These are phyloP conservation scores for Scedosporium aurantiacum DNA, from an alignment of 2,329 filamentous ascomycete genomes.

Conservation along the genomic window DNA sequence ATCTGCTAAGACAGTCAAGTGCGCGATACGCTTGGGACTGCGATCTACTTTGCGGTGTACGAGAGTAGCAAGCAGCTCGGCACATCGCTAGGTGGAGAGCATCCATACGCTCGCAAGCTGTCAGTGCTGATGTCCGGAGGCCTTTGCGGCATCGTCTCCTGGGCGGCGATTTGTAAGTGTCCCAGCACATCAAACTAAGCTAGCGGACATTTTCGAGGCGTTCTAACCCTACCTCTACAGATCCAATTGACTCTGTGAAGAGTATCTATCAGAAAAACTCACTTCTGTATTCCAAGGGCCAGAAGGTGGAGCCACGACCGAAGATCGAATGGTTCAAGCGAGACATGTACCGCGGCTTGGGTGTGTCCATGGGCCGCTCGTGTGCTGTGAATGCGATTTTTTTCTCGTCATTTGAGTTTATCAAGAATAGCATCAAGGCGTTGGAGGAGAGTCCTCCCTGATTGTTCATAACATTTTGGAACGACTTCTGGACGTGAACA, in stretches of 20 bases:
- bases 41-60: constrained; percentile 82
- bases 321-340: constrained; percentile 69
- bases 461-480: not conserved
- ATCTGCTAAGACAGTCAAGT: constrained; percentile 36
- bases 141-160: constrained; percentile 72
- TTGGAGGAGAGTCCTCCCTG: constrained; percentile 31
- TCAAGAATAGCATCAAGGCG: constrained; percentile 57
- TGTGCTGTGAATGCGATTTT: constrained; percentile 81
- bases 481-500: not conserved
- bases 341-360: constrained; percentile 73
- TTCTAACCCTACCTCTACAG: constrained; percentile 21
- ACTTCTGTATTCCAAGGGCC: constrained; percentile 56
- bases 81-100: constrained; percentile 60
- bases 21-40: constrained; percentile 71
- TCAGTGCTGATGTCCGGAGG: constrained; percentile 70
- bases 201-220: too few relatives aligned
- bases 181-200: not conserved
- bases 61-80: constrained; percentile 76
- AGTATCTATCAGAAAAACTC: constrained; percentile 78
- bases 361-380: constrained; percentile 72
- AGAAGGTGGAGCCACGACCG: constrained; percentile 52
- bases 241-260: constrained; percentile 71
- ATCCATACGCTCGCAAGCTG: constrained; percentile 65
- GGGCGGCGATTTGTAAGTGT: constrained; percentile 60
- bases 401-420: constrained; percentile 78